Percentiles rank a stretch among this genome's conserved stretches.
Conservation (phyloP, 768 basidiomycete genomes). For the Suillus clintonianus region DNA sequence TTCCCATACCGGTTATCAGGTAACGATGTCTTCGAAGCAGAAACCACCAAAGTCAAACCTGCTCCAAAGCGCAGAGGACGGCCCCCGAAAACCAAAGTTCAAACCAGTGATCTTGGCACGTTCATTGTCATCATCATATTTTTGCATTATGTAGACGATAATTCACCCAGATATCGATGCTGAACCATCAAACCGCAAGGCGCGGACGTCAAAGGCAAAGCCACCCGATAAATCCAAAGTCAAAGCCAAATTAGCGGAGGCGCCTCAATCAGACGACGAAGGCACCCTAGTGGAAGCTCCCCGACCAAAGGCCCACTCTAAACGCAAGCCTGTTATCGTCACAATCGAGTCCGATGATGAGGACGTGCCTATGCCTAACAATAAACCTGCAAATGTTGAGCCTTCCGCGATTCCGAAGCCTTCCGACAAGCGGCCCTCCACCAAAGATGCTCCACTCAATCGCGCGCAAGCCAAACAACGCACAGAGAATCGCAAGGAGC, state of each 20-base stretch:
- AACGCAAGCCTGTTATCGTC: conserved; percentile 5
- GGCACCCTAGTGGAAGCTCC: conserved; percentile 25
- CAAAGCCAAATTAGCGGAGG: conserved; percentile 10
- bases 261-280: conserved; percentile 27
- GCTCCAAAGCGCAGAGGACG: conserved; percentile 17
- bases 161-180: background rate
- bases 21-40: conserved; percentile 4
- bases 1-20: background rate
- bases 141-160: background rate
- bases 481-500: background rate
- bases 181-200: conserved; percentile 6
- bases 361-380: background rate
- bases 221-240: background rate
- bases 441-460: background rate
- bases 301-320: conserved; percentile 2
- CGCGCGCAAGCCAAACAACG: background rate
- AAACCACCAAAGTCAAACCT: conserved; percentile 1
- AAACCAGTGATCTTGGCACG: background rate
- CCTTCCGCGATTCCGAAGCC: background rate
- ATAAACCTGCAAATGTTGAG: background rate
- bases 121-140: background rate
- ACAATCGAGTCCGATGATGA: conserved; percentile 1
- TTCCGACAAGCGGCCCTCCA: background rate
- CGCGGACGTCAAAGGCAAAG: background rate
- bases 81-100: conserved; percentile 15